phyloP scores from a whole-genome alignment of 2,329 filamentous ascomycete genomes.

The Geosmithia morbida region DNA sequence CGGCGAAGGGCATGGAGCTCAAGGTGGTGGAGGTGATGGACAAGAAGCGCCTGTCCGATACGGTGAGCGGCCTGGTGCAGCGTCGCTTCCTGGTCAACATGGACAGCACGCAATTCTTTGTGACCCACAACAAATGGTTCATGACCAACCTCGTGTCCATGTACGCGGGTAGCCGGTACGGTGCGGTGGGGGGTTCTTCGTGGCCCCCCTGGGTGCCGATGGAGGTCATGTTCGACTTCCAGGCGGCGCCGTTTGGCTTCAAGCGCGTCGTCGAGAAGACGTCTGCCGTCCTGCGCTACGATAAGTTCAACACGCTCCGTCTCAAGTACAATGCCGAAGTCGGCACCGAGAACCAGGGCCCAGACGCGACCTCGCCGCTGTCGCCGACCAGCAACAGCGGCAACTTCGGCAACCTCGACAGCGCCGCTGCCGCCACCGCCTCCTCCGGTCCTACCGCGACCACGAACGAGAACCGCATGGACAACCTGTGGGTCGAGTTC shows the following conservation, averaged over 20 bases:
- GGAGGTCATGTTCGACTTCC: conserved; percentile 96
- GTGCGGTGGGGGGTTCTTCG: conserved; percentile 65
- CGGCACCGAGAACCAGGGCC: conserved; percentile 32
- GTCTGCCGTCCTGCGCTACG: conserved; percentile 83
- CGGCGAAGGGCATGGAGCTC: conserved; percentile 94
- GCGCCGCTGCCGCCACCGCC: not conserved
- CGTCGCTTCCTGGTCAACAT: conserved; percentile 87
- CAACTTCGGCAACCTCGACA: not conserved
- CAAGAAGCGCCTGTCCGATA: conserved; percentile 80
- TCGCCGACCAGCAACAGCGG: no score
- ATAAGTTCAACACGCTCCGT: conserved; percentile 95
- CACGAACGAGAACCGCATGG: conserved; percentile 61
- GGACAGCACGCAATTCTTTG: conserved; percentile 97
- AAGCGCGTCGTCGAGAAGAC: conserved; percentile 94
- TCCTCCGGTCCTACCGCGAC: conserved; percentile 29
- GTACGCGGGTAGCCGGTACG: conserved; percentile 90
- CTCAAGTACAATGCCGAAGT: conserved; percentile 96
- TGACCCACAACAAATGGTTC: conserved; percentile 88
- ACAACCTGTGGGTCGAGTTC: conserved; percentile 94
- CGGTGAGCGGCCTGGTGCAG: conserved; percentile 89
- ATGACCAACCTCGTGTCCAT: conserved; percentile 71
- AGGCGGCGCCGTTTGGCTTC: conserved; percentile 91
- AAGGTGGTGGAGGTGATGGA: conserved; percentile 98
- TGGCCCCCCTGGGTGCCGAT: conserved; percentile 99
- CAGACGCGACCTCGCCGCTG: no score